These are phyloP conservation scores for Diversispora eburnea DNA, from an alignment of 192 early-diverging fungal species.

Conservation along the genomic window DNA sequence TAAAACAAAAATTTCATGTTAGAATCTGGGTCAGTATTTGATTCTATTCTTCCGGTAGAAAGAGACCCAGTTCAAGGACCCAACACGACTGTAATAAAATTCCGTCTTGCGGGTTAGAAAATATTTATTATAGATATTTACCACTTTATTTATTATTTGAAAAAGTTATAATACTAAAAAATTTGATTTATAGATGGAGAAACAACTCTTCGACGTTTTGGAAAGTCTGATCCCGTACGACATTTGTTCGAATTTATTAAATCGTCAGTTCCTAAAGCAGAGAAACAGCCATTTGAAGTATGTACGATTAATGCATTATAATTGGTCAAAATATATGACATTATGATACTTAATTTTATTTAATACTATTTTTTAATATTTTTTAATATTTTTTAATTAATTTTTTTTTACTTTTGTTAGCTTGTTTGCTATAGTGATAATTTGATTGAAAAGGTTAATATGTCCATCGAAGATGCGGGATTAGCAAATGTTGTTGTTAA, in stretches of 20 bases:
- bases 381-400: too few relatives aligned
- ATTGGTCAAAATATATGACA: background rate
- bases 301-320: background rate
- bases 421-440: constrained; percentile 1
- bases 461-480: background rate
- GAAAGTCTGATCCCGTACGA: constrained; percentile 66
- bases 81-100: constrained; percentile 8
- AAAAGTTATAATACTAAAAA: background rate
- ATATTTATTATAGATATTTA: background rate
- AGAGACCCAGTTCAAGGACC: constrained; percentile 9
- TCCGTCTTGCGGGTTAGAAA: constrained; percentile 14
- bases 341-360: background rate
- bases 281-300: constrained; percentile 69
- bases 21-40: background rate
- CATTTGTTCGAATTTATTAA: constrained; percentile 85
- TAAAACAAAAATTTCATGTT: background rate
- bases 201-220: constrained; percentile 72
- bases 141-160: background rate
- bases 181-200: constrained; percentile 69
- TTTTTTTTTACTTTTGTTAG: background rate
- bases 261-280: constrained; percentile 59
- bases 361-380: too few relatives aligned
- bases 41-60: constrained; percentile 22
- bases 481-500: constrained; percentile 14
- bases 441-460: constrained; percentile 4